These are phyloP conservation scores for Leishmania amazonensis DNA, from an alignment of 208 protist species.

Conservation along the genomic window DNA sequence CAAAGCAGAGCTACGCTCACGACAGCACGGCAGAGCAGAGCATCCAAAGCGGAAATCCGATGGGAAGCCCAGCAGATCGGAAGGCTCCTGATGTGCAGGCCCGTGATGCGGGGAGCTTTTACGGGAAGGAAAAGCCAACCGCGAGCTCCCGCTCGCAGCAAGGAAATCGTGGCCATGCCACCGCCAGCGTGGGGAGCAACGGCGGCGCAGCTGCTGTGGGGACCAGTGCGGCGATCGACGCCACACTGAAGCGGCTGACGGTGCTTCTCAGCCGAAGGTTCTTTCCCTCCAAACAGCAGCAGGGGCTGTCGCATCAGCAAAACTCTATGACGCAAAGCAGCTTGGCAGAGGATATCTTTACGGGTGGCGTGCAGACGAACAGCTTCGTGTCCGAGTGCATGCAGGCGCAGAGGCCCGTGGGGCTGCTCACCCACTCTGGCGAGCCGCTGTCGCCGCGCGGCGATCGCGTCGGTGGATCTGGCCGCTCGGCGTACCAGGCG, in stretches of 20 bases:
- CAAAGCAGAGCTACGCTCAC: neutral
- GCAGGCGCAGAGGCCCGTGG: slow-evolving; percentile 71
- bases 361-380: slow-evolving; percentile 26
- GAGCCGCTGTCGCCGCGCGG: slow-evolving; percentile 82
- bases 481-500: slow-evolving; percentile 63
- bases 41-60: neutral
- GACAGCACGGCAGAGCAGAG: neutral
- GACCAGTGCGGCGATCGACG: slow-evolving; percentile 34
- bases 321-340: slow-evolving; percentile 26
- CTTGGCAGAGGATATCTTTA: slow-evolving; percentile 42
- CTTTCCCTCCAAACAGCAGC: slow-evolving; percentile 9
- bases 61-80: neutral
- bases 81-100: slow-evolving; percentile 32
- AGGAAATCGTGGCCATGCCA: slow-evolving; percentile 27
- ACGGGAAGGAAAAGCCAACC: slow-evolving; percentile 15
- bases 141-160: slow-evolving; percentile 18
- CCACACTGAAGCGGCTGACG: slow-evolving; percentile 40
- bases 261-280: slow-evolving; percentile 41
- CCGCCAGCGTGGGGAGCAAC: neutral
- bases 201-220: slow-evolving; percentile 14
- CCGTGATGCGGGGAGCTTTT: slow-evolving; percentile 31
- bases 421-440: slow-evolving; percentile 68
- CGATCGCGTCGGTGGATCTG: slow-evolving; percentile 63
- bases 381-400: slow-evolving; percentile 74
- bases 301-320: neutral